A percentile compares a stretch with the other conserved stretches of the same genome.
Evolutionary conservation across 306 rosid genomes (phyloP).

Genomic region (Ceratonia siliqua): DNA sequence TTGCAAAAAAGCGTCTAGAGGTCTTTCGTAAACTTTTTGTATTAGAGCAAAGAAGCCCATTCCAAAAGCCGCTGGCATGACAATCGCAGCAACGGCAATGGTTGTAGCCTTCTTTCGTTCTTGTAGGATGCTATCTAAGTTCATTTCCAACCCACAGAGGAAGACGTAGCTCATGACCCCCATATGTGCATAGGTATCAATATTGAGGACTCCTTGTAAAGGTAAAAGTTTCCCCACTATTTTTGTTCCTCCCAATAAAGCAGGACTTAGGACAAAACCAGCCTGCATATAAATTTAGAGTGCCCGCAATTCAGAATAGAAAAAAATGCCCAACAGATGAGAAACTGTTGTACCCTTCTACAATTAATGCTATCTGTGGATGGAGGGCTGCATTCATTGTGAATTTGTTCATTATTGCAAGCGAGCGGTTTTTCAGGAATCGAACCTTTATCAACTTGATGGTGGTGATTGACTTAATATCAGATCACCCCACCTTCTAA

Average conservation of each 20-base stretch:
- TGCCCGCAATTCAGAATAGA: too few relatives aligned
- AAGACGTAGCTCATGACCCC: conserved; percentile 32
- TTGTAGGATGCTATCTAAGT: not conserved
- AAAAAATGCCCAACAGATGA: too few relatives aligned
- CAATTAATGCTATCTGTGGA: too few relatives aligned
- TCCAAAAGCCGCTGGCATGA: conserved; percentile 27
- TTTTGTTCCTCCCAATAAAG: not conserved
- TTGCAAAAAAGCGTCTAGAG: too few relatives aligned
- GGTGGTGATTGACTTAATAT: too few relatives aligned
- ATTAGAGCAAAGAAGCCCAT: conserved; percentile 15
- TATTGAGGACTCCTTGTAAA: not conserved
- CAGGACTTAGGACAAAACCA: conserved; percentile 5
- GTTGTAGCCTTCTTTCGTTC: conserved; percentile 12
- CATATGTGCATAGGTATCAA: conserved; percentile 22
- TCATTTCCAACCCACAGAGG: conserved; percentile 43
- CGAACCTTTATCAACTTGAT: too few relatives aligned
- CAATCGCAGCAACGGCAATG: conserved; percentile 27
- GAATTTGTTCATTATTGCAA: too few relatives aligned
- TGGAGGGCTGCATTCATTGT: too few relatives aligned
- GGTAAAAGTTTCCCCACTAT: not conserved
- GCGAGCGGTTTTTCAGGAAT: too few relatives aligned
- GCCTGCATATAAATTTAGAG: conserved; percentile 8
- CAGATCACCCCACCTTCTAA: too few relatives aligned
- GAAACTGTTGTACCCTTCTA: not conserved
- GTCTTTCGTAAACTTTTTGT: not conserved